Evolutionary conservation across 345 rosid species (phyloP).

Genomic region (Acer saccharum): DNA sequence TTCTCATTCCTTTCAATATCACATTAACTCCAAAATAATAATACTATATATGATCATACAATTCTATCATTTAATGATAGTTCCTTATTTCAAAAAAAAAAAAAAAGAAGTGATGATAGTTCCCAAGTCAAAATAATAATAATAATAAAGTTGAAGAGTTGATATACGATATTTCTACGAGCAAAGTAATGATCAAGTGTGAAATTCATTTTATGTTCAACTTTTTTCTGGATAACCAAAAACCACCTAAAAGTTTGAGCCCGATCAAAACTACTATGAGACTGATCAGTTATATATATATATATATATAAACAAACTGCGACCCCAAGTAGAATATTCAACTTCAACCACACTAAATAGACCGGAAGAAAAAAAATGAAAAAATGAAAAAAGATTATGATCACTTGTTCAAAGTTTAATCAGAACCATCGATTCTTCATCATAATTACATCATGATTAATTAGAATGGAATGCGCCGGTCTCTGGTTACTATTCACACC

Average conservation of each 20-base stretch:
- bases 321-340: not conserved
- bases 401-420: not conserved
- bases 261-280: not conserved
- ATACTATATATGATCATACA: too few relatives aligned
- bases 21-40: too few relatives aligned
- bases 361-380: not conserved
- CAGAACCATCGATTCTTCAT: conserved; percentile 14
- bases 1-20: too few relatives aligned
- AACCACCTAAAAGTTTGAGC: conserved; percentile 3
- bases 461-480: conserved; percentile 27
- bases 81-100: too few relatives aligned
- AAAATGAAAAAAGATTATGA: not conserved
- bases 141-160: too few relatives aligned
- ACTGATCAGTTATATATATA: not conserved
- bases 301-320: not conserved
- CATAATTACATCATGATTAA: conserved; percentile 32
- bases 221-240: not conserved
- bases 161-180: too few relatives aligned
- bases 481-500: not conserved
- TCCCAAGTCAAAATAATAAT: too few relatives aligned
- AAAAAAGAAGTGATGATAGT: too few relatives aligned
- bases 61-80: too few relatives aligned
- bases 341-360: not conserved
- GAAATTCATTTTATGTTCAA: too few relatives aligned
- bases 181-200: too few relatives aligned